phyloP scores from a whole-genome alignment of 2,329 filamentous ascomycete genomes.

The Epichloe gansuensis region DNA sequence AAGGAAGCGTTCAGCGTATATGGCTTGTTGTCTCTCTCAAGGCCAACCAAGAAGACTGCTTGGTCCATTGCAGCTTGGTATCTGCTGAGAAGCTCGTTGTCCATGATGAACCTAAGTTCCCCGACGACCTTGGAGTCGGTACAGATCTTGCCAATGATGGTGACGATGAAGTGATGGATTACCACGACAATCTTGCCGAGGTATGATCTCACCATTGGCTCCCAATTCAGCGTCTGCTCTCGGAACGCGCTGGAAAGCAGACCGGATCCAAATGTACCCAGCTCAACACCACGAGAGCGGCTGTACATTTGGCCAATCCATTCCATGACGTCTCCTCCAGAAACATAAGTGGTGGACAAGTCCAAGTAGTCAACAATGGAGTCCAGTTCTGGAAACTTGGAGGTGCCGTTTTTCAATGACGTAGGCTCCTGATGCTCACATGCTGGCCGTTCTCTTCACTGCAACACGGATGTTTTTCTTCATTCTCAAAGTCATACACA shows the following conservation, averaged over 20 bases:
- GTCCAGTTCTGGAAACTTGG: constrained; percentile 3
- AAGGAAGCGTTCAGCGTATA: constrained; percentile 43
- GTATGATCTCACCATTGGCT: constrained; percentile 32
- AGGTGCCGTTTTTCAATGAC: not conserved
- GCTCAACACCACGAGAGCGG: constrained; percentile 5
- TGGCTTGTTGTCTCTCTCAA: constrained; percentile 34
- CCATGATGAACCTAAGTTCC: constrained; percentile 32
- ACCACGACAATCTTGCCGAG: constrained; percentile 36
- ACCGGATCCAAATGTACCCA: constrained; percentile 19
- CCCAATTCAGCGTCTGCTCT: constrained; percentile 44
- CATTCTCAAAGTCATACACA: not conserved
- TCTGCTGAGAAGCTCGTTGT: constrained; percentile 29
- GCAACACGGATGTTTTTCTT: not conserved
- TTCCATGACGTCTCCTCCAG: constrained; percentile 6
- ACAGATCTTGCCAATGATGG: constrained; percentile 30
- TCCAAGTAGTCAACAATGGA: not conserved
- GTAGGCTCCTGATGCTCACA: not conserved
- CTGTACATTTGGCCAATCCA: constrained; percentile 13
- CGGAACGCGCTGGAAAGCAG: constrained; percentile 36
- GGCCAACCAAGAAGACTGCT: constrained; percentile 35
- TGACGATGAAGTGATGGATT: constrained; percentile 40
- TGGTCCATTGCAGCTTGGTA: constrained; percentile 39
- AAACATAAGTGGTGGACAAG: not conserved
- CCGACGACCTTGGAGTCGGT: constrained; percentile 28
- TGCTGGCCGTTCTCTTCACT: not conserved